Percentiles rank a stretch among this genome's conserved stretches.
Evolutionary conservation across 257 asterid genomes (phyloP).

Genomic region (Ilex aquifolium): DNA sequence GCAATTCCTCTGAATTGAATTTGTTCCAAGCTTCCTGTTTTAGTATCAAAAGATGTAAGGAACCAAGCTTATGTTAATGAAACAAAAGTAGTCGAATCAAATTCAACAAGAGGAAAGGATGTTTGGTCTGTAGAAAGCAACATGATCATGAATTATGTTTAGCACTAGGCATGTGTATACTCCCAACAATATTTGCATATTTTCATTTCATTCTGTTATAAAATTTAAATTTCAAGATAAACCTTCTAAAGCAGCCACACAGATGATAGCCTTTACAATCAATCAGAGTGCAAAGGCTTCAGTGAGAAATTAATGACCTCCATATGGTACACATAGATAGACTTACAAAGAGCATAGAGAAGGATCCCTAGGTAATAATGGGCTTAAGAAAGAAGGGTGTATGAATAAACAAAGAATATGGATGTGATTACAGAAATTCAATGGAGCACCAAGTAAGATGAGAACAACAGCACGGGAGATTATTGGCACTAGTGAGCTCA

Average conservation of each 20-base stretch:
- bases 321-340: too few species aligned
- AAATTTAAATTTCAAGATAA: too few species aligned
- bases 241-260: neutral
- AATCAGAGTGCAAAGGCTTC: neutral
- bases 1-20: constrained; percentile 62
- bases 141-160: neutral
- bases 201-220: neutral
- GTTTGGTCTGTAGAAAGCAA: neutral
- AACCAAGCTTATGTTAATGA: too few species aligned
- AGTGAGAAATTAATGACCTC: too few species aligned
- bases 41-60: neutral
- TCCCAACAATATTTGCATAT: neutral
- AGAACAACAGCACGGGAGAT: too few species aligned
- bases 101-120: neutral
- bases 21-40: constrained; percentile 81
- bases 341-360: neutral
- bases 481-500: too few species aligned
- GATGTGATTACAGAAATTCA: neutral
- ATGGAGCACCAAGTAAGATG: neutral
- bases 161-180: neutral
- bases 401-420: neutral
- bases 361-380: neutral
- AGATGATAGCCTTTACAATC: neutral
- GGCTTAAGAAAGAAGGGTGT: neutral
- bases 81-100: neutral